These are phyloP conservation scores for Umbellularia californica DNA, from an alignment of 164 flowering plant genomes.

Conservation along the genomic window DNA sequence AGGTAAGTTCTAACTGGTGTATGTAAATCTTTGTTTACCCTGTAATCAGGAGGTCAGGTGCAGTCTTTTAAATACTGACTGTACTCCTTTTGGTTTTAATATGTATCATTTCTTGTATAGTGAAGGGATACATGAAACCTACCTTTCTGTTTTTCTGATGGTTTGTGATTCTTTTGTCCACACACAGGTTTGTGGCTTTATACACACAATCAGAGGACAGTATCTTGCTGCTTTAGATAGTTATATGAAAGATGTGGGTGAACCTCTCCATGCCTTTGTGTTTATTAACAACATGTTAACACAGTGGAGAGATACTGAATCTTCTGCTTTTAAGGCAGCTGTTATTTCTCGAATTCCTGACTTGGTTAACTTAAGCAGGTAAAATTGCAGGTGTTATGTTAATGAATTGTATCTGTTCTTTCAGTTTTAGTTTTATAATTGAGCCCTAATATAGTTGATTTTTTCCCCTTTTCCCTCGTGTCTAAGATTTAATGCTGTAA, in stretches of 20 bases:
- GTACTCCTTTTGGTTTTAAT: not conserved
- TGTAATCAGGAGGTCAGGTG: not conserved
- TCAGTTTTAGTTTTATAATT: not conserved
- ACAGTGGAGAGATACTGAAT: slow-evolving; percentile 35
- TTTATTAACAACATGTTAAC: slow-evolving; percentile 52
- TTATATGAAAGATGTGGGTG: slow-evolving; percentile 75
- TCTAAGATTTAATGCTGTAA: not conserved
- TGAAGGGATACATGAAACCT: not conserved
- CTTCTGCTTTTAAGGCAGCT: slow-evolving; percentile 53
- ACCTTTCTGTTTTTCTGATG: not conserved
- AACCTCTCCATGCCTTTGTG: slow-evolving; percentile 86
- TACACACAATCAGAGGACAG: slow-evolving; percentile 50
- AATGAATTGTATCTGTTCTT: slow-evolving; percentile 2
- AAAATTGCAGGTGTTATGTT: slow-evolving; percentile 3
- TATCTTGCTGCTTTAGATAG: slow-evolving; percentile 73
- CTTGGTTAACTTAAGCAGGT: slow-evolving; percentile 78
- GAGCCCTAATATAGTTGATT: not conserved
- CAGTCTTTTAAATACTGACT: not conserved
- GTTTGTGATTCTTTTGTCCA: not conserved
- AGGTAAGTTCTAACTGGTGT: slow-evolving; percentile 42
- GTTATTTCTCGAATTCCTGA: slow-evolving; percentile 71
- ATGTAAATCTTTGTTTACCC: slow-evolving; percentile 2
- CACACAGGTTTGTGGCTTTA: slow-evolving; percentile 83
- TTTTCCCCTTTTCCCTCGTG: not conserved
- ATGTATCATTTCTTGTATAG: not conserved